Conservation (phyloP, 805 yeast genomes). For the Middelhovenomyces tepae region DNA sequence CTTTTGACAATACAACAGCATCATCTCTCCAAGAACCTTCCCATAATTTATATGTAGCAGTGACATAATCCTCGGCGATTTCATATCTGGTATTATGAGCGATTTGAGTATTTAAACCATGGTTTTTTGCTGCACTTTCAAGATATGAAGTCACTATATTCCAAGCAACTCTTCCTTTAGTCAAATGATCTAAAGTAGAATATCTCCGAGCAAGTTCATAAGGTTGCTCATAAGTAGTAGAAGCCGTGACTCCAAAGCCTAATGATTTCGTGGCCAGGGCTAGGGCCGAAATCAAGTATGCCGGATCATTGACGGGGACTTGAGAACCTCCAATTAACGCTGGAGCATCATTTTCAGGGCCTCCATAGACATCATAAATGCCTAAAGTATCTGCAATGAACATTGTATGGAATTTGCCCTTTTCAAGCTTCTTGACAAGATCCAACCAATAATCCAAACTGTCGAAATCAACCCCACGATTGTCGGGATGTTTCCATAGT, state of each 20-base stretch:
- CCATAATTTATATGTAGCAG: constrained; percentile 31
- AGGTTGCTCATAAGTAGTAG: constrained; percentile 31
- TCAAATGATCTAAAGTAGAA: constrained; percentile 35
- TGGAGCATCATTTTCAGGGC: constrained; percentile 30
- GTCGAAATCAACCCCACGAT: constrained; percentile 24
- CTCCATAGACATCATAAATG: constrained; percentile 34
- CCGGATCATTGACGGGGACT: constrained; percentile 34
- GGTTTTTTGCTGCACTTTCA: constrained; percentile 34
- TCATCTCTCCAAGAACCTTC: constrained; percentile 39
- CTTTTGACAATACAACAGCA: constrained; percentile 23
- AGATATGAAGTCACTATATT: constrained; percentile 36
- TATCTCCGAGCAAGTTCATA: constrained; percentile 33
- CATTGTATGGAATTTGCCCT: constrained; percentile 31
- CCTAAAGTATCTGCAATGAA: constrained; percentile 37
- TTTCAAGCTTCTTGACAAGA: constrained; percentile 30
- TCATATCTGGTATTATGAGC: constrained; percentile 34
- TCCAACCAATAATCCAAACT: constrained; percentile 32
- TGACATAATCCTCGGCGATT: constrained; percentile 32
- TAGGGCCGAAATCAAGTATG: constrained; percentile 33
- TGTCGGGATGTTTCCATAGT: constrained; percentile 34
- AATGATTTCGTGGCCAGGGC: constrained; percentile 31
- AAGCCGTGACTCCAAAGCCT: constrained; percentile 27
- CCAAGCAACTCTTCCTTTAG: constrained; percentile 38
- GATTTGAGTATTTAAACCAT: constrained; percentile 30
- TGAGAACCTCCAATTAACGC: constrained; percentile 29